phyloP scores from a whole-genome alignment of 2,329 filamentous ascomycete species.

The Aureobasidium sp. region DNA sequence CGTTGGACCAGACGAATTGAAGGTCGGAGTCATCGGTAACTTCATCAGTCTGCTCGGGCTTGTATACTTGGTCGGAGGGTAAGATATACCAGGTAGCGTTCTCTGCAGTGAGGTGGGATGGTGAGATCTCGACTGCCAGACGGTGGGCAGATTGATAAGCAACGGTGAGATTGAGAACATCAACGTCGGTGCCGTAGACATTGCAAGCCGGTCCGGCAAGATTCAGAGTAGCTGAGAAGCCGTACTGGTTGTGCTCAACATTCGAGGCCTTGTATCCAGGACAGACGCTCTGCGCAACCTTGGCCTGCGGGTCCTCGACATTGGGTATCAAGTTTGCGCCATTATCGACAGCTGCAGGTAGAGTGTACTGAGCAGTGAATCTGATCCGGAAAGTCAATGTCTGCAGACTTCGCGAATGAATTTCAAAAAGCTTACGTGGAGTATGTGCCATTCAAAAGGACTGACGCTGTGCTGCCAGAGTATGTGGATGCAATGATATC shows the following conservation, averaged over 20 bases:
- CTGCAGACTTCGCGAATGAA: background rate
- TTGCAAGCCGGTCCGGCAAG: constrained; percentile 55
- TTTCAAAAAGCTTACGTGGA: background rate
- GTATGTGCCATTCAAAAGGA: constrained; percentile 20
- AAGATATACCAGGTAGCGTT: constrained; percentile 47
- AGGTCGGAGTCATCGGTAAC: constrained; percentile 39
- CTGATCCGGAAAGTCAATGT: constrained; percentile 15
- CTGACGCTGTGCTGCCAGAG: constrained; percentile 17
- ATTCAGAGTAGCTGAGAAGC: constrained; percentile 44
- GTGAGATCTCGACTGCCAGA: constrained; percentile 62
- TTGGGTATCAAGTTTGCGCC: constrained; percentile 48
- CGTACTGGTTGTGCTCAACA: constrained; percentile 36
- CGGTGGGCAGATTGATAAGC: constrained; percentile 58
- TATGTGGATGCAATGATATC: constrained; percentile 11
- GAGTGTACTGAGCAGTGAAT: constrained; percentile 24
- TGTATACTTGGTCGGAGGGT: constrained; percentile 53
- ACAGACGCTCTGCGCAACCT: constrained; percentile 55
- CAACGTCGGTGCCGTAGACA: constrained; percentile 67
- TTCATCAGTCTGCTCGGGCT: constrained; percentile 40
- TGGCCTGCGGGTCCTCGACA: constrained; percentile 53
- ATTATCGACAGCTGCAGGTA: constrained; percentile 25
- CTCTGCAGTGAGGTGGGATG: constrained; percentile 46
- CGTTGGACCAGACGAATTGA: constrained; percentile 47
- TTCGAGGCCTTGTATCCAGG: constrained; percentile 50
- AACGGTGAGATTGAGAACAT: constrained; percentile 57